Percentiles rank a stretch among this genome's conserved stretches.
Conservation (phyloP, 2,329 filamentous ascomycete genomes). For the Aspergillus sp. region DNA sequence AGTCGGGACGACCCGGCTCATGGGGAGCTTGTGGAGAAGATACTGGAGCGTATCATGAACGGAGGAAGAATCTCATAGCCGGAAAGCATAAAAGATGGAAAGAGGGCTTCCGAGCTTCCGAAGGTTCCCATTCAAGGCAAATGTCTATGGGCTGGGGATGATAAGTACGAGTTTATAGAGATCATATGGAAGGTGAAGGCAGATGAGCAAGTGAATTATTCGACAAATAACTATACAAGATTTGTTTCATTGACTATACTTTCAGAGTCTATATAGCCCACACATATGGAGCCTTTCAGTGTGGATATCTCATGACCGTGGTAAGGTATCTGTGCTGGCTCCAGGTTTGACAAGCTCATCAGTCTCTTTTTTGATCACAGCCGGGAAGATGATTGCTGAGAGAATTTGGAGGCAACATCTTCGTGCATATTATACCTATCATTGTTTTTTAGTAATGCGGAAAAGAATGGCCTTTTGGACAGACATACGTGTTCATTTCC, state of each 20-base stretch:
- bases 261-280: no score
- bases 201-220: no score
- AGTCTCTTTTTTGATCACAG: not conserved
- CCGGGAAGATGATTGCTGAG: not conserved
- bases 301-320: no score
- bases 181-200: not conserved
- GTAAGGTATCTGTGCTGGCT: no score
- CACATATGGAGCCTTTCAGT: no score
- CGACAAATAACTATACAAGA: no score
- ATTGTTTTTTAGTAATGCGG: not conserved
- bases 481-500: slow-evolving; percentile 64
- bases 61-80: slow-evolving; percentile 31
- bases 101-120: slow-evolving; percentile 17
- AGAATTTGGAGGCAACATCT: slow-evolving; percentile 38
- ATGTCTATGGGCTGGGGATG: not conserved
- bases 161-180: not conserved
- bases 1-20: slow-evolving; percentile 10
- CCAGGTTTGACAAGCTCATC: no score
- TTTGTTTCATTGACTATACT: no score
- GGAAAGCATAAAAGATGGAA: slow-evolving; percentile 2
- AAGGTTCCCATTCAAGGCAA: not conserved
- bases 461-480: not conserved
- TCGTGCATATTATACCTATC: slow-evolving; percentile 59
- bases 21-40: slow-evolving; percentile 21
- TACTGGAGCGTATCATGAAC: slow-evolving; percentile 32